These are phyloP conservation scores for Pichia sporocuriosa DNA, from an alignment of 805 yeast species.

Conservation along the genomic window DNA sequence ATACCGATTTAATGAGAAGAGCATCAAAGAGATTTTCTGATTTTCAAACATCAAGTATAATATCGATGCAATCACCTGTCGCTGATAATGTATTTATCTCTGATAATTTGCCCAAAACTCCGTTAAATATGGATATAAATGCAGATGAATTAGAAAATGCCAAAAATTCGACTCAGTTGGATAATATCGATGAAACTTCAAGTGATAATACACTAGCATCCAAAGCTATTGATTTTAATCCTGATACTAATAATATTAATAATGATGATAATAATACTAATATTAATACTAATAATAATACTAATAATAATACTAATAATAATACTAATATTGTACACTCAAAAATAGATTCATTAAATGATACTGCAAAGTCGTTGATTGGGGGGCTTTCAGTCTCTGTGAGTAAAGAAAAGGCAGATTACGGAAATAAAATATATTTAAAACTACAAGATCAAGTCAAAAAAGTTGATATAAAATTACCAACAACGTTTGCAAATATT, in stretches of 20 bases:
- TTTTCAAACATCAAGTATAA: conserved; percentile 47
- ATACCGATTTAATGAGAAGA: conserved; percentile 78
- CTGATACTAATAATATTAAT: too few relatives aligned
- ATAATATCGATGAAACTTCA: conserved; percentile 1
- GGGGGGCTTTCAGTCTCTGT: background rate
- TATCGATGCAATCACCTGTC: conserved; percentile 21
- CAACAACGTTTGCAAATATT: conserved; percentile 45
- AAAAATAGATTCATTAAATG: background rate
- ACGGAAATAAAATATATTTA: conserved; percentile 35
- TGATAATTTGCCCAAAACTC: conserved; percentile 18
- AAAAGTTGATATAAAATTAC: conserved; percentile 40
- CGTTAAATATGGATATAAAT: conserved; percentile 8
- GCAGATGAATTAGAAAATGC: conserved; percentile 9
- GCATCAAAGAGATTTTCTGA: conserved; percentile 94
- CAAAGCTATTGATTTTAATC: too few relatives aligned
- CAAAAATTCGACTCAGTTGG: background rate
- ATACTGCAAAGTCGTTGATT: conserved; percentile 2
- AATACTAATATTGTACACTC: too few relatives aligned
- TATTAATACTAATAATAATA: too few relatives aligned
- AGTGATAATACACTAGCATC: too few relatives aligned
- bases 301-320: too few relatives aligned
- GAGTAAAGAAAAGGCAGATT: background rate
- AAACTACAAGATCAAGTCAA: conserved; percentile 48
- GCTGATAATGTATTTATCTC: conserved; percentile 5
- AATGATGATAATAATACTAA: too few relatives aligned